phyloP scores from a whole-genome alignment of 352 stramenopile genomes.

The Blastocystis sp. region DNA sequence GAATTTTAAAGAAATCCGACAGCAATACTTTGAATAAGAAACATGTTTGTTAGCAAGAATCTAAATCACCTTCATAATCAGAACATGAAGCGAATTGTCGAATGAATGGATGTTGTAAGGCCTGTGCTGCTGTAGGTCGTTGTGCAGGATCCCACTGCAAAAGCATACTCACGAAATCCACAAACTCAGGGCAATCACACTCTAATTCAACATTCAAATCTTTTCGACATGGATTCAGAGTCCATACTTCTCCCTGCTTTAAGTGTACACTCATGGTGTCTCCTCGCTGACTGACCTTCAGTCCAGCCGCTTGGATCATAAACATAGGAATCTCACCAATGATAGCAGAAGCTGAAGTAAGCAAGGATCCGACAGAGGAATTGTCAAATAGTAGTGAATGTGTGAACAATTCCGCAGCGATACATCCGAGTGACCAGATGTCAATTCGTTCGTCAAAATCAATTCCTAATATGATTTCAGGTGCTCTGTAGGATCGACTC shows the following conservation, averaged over 20 bases:
- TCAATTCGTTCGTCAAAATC: slow-evolving; percentile 80
- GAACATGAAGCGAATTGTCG: background rate
- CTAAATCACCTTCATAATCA: background rate
- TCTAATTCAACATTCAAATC: background rate
- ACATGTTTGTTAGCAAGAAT: slow-evolving; percentile 26
- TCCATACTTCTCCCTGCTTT: slow-evolving; percentile 71
- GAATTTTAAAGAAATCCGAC: background rate
- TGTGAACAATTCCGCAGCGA: slow-evolving; percentile 78
- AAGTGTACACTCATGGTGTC: slow-evolving; percentile 70
- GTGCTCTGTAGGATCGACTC: slow-evolving; percentile 73
- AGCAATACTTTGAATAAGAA: background rate
- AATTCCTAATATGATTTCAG: slow-evolving; percentile 82
- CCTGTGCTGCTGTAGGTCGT: slow-evolving; percentile 76
- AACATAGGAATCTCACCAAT: background rate
- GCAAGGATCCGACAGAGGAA: slow-evolving; percentile 76
- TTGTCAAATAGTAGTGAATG: slow-evolving; percentile 80
- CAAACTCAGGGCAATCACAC: slow-evolving; percentile 58
- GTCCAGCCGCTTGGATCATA: slow-evolving; percentile 17
- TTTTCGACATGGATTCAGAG: slow-evolving; percentile 65
- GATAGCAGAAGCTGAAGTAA: slow-evolving; percentile 66
- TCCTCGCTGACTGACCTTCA: slow-evolving; percentile 65
- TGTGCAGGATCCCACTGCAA: slow-evolving; percentile 78
- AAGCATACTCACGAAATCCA: slow-evolving; percentile 77
- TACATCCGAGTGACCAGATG: slow-evolving; percentile 78
- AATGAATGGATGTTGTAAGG: slow-evolving; percentile 73